phyloP scores from a whole-genome alignment of 495 filamentous ascomycete species.

The Aspergillus cavernicola region DNA sequence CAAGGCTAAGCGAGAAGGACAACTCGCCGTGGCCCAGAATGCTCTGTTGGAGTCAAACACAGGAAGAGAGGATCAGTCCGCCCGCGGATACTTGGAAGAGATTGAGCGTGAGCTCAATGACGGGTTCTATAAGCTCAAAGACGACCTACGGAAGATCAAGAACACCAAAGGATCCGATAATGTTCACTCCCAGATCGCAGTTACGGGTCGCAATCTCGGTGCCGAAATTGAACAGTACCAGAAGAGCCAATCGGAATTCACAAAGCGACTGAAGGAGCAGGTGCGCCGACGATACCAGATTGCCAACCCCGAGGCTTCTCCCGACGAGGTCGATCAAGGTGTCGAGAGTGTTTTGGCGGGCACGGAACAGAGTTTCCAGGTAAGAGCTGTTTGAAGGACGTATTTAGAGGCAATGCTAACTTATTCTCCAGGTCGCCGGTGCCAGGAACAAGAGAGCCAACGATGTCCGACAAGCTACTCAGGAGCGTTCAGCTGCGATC shows the following conservation, averaged over 20 bases:
- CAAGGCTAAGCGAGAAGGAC: constrained; percentile 34
- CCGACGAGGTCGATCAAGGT: constrained; percentile 73
- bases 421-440: constrained; percentile 46
- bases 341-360: constrained; percentile 65
- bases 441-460: constrained; percentile 78
- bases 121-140: constrained; percentile 68
- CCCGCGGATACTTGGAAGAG: constrained; percentile 50
- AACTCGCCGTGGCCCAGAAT: constrained; percentile 39
- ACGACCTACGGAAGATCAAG: constrained; percentile 75
- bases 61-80: constrained; percentile 40
- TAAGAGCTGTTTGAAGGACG: constrained; percentile 11
- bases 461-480: constrained; percentile 68
- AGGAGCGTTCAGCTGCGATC: constrained; percentile 82
- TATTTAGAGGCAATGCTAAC: constrained; percentile 13
- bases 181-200: constrained; percentile 74
- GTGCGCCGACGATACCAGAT: constrained; percentile 87
- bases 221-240: constrained; percentile 77
- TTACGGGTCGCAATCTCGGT: constrained; percentile 73
- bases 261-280: constrained; percentile 72
- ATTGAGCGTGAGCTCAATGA: constrained; percentile 80
- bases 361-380: constrained; percentile 72
- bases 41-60: constrained; percentile 42
- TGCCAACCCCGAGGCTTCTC: constrained; percentile 77
- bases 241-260: constrained; percentile 68
- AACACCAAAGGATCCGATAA: constrained; percentile 66